Percentiles rank a stretch among this genome's conserved stretches.
These are phyloP conservation scores for Dichomitus squalens DNA, from an alignment of 1,284 basidiomycete species.

Conservation along the genomic window DNA sequence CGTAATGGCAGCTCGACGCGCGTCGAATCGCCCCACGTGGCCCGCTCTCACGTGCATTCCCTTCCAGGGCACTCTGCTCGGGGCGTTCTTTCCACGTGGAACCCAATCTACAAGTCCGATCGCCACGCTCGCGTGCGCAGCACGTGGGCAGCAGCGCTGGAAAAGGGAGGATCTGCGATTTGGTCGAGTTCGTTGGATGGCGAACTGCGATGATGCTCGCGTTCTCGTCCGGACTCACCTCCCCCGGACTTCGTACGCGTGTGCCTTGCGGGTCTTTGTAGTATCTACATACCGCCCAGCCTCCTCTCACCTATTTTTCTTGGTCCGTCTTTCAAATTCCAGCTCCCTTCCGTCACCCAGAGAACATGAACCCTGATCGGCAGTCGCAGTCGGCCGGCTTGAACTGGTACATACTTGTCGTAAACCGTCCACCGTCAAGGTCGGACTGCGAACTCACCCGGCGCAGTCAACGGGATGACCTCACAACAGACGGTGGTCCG, in stretches of 20 bases:
- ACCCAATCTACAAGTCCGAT: background rate
- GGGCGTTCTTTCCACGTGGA: background rate
- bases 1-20: conserved; percentile 23
- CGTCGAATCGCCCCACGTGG: conserved; percentile 20
- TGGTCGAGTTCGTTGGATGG: background rate
- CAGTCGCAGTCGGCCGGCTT: background rate
- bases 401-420: background rate
- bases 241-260: background rate
- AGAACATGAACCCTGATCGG: background rate
- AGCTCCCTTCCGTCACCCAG: background rate
- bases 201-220: conserved; percentile 5
- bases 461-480: too few relatives aligned
- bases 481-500: too few relatives aligned
- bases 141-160: conserved; percentile 6
- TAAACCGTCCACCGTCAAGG: background rate
- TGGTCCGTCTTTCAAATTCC: background rate
- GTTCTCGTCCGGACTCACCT: background rate
- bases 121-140: conserved; percentile 4
- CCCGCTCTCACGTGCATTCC: background rate
- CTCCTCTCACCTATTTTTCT: too few relatives aligned
- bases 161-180: background rate
- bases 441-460: background rate
- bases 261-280: too few relatives aligned
- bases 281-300: too few relatives aligned
- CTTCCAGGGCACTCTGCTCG: background rate